These are phyloP conservation scores for Penicillium sclerotiorum DNA, from an alignment of 2,329 filamentous ascomycete species.

Conservation along the genomic window DNA sequence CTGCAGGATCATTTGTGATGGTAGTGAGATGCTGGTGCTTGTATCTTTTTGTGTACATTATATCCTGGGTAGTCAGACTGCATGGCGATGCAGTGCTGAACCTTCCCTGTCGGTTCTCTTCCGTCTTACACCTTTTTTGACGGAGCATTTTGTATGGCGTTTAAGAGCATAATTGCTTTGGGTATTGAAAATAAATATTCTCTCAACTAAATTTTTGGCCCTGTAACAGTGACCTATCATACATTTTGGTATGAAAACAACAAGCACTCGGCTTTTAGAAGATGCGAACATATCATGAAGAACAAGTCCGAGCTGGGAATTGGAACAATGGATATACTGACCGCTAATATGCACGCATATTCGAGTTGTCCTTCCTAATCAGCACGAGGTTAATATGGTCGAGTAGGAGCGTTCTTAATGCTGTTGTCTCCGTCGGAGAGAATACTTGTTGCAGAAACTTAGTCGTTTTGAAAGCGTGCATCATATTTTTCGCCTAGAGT, in stretches of 20 bases:
- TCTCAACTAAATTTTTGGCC: slow-evolving; percentile 4
- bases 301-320: too few relatives aligned
- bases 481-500: slow-evolving; percentile 34
- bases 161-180: slow-evolving; percentile 25
- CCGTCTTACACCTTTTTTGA: slow-evolving; percentile 17
- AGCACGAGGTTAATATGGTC: too few relatives aligned
- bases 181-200: slow-evolving; percentile 25
- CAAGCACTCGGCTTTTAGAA: too few relatives aligned
- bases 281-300: background rate
- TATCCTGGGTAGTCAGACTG: slow-evolving; percentile 17
- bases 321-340: background rate
- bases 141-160: slow-evolving; percentile 31
- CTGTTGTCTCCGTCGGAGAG: background rate
- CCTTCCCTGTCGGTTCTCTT: slow-evolving; percentile 14
- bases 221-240: background rate
- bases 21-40: slow-evolving; percentile 1
- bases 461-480: slow-evolving; percentile 30
- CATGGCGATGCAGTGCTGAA: slow-evolving; percentile 2
- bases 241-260: background rate
- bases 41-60: slow-evolving; percentile 28
- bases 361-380: too few relatives aligned
- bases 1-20: background rate
- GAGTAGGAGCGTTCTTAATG: too few relatives aligned
- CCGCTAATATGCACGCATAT: too few relatives aligned
- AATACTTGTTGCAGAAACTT: background rate